Evolutionary conservation across 306 rosid genomes (phyloP), one percentile per base, ranked within the genome.

Genomic region (Styphnolobium japonicum): DNA sequence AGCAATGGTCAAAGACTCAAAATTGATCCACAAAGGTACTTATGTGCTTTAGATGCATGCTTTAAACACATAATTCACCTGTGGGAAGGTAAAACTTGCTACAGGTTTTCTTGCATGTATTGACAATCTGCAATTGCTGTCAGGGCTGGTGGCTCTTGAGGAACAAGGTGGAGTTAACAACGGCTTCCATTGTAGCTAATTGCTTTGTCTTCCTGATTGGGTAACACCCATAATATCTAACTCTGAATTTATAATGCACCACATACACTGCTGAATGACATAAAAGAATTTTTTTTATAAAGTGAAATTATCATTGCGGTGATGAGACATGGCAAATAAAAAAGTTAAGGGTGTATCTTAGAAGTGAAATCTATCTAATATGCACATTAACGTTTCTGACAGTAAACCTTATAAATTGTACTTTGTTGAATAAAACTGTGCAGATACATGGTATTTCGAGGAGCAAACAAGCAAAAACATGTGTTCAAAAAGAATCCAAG

Each of bases 381-480:
- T 75, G 46, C 77, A 29, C 58, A 39, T 23, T 3, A 34, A 75
- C 36, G 75, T 80, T 49, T 70, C 21, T 71, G 42, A 27, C 19
- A 0, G 56, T 45, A 58, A 53, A 60, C 39, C 40, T 56, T 60
- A 22, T 73, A 27, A 61, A 75, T 34, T 62, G 15, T 64, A 75
- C 22, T 77, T 63, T 48, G 43, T 37, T 63, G 21, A 63, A 83
- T 77, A 67, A 60, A 63, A 75, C 76, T 61, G 63, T 27, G 70
- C 90, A 95, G 98, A 82, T 96, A 96, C 85, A 67, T 87, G 70
- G 97, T 91, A 81, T 96, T 96, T 83, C 87, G 97, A 80, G 99
- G 99, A 85, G 96, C 99, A 39, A 96, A 96, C 93, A 96, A 96
- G 88, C 97, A 96, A 82, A 96, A 96, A 61, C 99, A 96, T 40